Evolutionary conservation across 2,329 filamentous ascomycete species (phyloP).

Genomic region (Orbilia blumenaviensis): DNA sequence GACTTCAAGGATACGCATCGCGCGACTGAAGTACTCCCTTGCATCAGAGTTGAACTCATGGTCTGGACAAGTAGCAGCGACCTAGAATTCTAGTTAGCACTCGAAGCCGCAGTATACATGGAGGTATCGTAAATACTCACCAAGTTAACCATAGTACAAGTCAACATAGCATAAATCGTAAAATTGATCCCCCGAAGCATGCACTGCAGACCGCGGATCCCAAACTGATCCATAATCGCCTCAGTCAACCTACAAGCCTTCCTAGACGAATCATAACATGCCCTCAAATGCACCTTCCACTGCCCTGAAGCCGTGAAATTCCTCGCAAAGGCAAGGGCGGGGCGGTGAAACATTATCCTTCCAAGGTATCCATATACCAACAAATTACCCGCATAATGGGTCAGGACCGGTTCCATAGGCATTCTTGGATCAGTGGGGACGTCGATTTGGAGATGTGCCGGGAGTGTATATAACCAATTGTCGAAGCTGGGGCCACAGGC

Average conservation of each 20-base stretch:
- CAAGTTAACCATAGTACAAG: conserved; percentile 90
- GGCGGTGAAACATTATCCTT: conserved; percentile 85
- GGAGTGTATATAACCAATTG: conserved; percentile 79
- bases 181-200: conserved; percentile 97
- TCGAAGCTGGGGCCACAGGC: conserved; percentile 80
- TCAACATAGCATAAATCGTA: conserved; percentile 89
- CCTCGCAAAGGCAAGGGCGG: conserved; percentile 81
- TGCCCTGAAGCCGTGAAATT: conserved; percentile 74
- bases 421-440: conserved; percentile 81
- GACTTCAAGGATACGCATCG: conserved; percentile 91
- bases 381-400: conserved; percentile 87
- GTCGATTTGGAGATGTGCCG: conserved; percentile 77
- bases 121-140: conserved; percentile 67
- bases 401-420: conserved; percentile 76
- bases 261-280: conserved; percentile 86
- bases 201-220: conserved; percentile 80
- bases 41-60: conserved; percentile 85
- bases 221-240: conserved; percentile 77
- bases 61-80: conserved; percentile 91
- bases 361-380: conserved; percentile 88
- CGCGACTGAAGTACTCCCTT: conserved; percentile 85
- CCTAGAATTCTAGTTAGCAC: conserved; percentile 65
- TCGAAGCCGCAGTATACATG: background rate
- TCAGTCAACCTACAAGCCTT: conserved; percentile 87
- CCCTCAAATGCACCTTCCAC: conserved; percentile 88